Conservation (phyloP, 176 grass and related monocot genomes). For the Carex cristatella region DNA sequence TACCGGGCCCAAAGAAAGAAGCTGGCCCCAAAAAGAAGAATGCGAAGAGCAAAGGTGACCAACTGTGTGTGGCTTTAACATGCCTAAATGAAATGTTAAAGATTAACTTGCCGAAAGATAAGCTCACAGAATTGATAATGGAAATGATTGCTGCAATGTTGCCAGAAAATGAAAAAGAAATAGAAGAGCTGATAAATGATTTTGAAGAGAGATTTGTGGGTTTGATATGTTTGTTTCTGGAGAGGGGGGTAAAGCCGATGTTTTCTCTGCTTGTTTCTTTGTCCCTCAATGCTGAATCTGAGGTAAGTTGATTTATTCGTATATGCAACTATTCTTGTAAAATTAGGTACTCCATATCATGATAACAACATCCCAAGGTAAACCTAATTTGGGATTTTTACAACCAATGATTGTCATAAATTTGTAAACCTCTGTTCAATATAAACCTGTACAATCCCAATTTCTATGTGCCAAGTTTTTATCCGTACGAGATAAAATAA, state of each 20-base stretch:
- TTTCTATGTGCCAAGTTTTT: not conserved
- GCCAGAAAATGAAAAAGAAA: constrained; percentile 10
- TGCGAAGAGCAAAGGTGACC: constrained; percentile 49
- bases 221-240: constrained; percentile 36
- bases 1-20: constrained; percentile 41
- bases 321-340: not conserved
- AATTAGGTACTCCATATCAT: not conserved
- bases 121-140: constrained; percentile 6
- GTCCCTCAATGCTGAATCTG: constrained; percentile 66
- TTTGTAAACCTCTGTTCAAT: not conserved
- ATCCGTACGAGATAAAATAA: too few relatives aligned
- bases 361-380: not conserved
- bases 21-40: constrained; percentile 41
- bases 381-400: not conserved
- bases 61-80: constrained; percentile 49
- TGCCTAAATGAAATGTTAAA: constrained; percentile 61
- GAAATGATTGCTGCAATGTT: constrained; percentile 10
- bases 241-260: constrained; percentile 48
- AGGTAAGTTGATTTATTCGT: constrained; percentile 45
- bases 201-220: constrained; percentile 32
- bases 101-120: constrained; percentile 43
- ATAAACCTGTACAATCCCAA: not conserved
- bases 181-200: not conserved
- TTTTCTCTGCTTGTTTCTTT: constrained; percentile 39
- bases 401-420: not conserved